Base-by-base conservation (phyloP, 768 basidiomycete genomes). In the Lactarius sanguifluus region DNA sequence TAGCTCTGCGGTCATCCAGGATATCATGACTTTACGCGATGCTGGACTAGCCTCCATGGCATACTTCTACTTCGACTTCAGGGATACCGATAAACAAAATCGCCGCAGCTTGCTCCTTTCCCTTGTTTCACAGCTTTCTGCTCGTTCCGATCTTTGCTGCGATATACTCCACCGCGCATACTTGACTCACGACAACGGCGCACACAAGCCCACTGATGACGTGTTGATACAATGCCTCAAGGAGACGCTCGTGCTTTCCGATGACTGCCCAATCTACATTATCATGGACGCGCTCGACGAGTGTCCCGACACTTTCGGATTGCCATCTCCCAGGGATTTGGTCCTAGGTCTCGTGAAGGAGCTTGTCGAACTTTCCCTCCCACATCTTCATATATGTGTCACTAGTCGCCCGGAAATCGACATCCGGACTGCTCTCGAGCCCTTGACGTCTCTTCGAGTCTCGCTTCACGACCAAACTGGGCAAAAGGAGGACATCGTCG, bases 271-370 rank as follows among this genome's bases (percentile, higher is more conserved):
- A 25, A 34, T 25, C 34, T 38, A 58, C 57, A 25, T 58, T 23
- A 40, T 58, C 6, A 1, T 58, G 23, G 57, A 58, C 23, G 57
- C 57, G n/a, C 23, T 58, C 8, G 57, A 58, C 36, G 57, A 58
- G 23, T 58, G 57, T 58, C 57, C 36, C 8, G 13, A 58, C 57
- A 58, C 20, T 25, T 34, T 36, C 2, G 57, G 57, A 5, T 25
- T 40, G 20, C 34, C 57, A 25, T 58, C 57, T 5, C 57, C 34
- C 1, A 8, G 57, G 20, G n/a, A 40, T 8, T 23, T 36, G 36
- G 23, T 36, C 12, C 34, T 52, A 13, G 15, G 5, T 28, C 13
- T 52, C 50, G 50, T 52, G 50, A 52, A 25, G 50, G 50, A 52
- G 4, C 36, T 58, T 3, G 38, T 40, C 23, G 7, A 8, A 7